Percentiles rank a stretch among this genome's conserved stretches.
Conservation (phyloP, 2,329 filamentous ascomycete genomes). For the Aureobasidium sp. region DNA sequence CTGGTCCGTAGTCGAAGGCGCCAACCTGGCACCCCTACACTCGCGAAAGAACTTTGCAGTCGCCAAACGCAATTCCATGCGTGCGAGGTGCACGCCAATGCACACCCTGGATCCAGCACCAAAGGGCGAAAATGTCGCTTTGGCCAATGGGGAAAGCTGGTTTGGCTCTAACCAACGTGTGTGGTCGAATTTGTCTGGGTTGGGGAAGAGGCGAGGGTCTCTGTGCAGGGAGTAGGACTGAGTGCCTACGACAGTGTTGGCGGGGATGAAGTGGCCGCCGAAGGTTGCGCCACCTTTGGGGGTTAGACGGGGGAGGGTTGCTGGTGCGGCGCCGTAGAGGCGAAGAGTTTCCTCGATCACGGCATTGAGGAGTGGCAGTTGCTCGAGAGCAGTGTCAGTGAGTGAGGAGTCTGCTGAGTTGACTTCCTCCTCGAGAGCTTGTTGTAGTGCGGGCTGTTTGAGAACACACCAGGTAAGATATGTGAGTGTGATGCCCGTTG, state of each 20-base stretch:
- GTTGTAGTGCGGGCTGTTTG: constrained; percentile 19
- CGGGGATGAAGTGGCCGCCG: constrained; percentile 22
- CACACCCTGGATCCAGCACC: constrained; percentile 25
- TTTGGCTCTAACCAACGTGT: constrained; percentile 21
- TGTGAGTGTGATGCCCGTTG: constrained; percentile 27
- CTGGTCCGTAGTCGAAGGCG: constrained; percentile 21
- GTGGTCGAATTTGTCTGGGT: constrained; percentile 25
- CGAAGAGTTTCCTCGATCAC: constrained; percentile 27
- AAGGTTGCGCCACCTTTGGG: constrained; percentile 23
- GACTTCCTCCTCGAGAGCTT: constrained; percentile 24
- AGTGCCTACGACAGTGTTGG: constrained; percentile 22
- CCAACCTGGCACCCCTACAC: constrained; percentile 21
- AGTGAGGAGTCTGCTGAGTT: background rate
- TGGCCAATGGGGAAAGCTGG: constrained; percentile 16
- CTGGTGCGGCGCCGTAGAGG: constrained; percentile 28
- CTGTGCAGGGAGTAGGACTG: constrained; percentile 27
- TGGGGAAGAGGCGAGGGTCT: constrained; percentile 21
- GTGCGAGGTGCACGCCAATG: constrained; percentile 27
- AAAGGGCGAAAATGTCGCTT: constrained; percentile 24
- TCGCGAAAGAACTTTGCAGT: constrained; percentile 25
- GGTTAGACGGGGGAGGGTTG: constrained; percentile 24
- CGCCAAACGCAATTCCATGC: constrained; percentile 26
- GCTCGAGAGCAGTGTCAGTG: constrained; percentile 22
- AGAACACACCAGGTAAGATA: constrained; percentile 27
- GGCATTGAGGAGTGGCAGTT: constrained; percentile 22